These are phyloP conservation scores for Amanita inopinata DNA, from an alignment of 768 basidiomycete species.

Conservation along the genomic window DNA sequence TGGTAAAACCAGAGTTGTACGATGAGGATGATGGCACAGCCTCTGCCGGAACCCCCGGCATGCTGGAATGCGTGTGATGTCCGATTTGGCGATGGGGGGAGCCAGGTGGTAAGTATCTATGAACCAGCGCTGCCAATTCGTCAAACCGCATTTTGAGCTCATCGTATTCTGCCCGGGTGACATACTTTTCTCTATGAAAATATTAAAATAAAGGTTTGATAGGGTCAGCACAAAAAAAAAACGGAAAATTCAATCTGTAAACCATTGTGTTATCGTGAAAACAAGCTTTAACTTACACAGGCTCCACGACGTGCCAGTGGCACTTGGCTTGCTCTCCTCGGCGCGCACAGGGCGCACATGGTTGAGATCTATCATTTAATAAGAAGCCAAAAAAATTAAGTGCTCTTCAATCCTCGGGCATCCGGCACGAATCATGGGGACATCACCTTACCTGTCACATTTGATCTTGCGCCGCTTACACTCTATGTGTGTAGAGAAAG, in stretches of 20 bases:
- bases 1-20: conserved; percentile 17
- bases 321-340: conserved; percentile 76
- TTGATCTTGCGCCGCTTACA: conserved; percentile 85
- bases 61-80: conserved; percentile 13
- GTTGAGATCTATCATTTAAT: conserved; percentile 46
- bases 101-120: conserved; percentile 29
- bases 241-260: conserved; percentile 9
- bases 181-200: conserved; percentile 67
- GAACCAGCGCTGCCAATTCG: conserved; percentile 46
- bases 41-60: conserved; percentile 23
- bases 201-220: too few species aligned
- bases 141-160: conserved; percentile 60
- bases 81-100: conserved; percentile 24
- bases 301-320: conserved; percentile 77
- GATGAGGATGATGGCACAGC: conserved; percentile 21
- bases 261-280: conserved; percentile 10
- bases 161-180: conserved; percentile 68
- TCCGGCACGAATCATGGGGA: conserved; percentile 13
- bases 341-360: conserved; percentile 72
- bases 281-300: conserved; percentile 46
- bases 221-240: too few species aligned
- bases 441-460: conserved; percentile 66
- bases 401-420: conserved; percentile 10
- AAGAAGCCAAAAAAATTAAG: conserved; percentile 17
- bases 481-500: too few species aligned